Conservation (phyloP, 768 basidiomycete genomes). For the Gymnopilus dilepis region DNA sequence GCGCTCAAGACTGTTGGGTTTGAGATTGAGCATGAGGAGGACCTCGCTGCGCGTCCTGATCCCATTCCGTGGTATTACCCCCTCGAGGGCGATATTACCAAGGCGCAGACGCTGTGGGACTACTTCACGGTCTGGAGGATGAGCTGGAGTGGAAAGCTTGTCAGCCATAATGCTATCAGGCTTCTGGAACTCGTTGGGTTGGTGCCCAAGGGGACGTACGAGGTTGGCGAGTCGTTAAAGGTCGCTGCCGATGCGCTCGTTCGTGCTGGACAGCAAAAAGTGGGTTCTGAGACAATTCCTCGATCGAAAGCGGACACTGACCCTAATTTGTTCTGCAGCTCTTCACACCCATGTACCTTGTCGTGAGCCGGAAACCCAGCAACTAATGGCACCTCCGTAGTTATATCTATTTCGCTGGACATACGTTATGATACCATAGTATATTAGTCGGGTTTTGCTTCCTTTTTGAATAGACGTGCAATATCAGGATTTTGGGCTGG, state of each 20-base stretch:
- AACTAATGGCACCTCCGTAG: constrained; percentile 33
- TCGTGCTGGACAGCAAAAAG: constrained; percentile 86
- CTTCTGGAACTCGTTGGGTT: constrained; percentile 78
- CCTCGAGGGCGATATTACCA: constrained; percentile 89
- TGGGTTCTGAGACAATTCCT: constrained; percentile 35
- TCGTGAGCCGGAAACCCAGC: constrained; percentile 60
- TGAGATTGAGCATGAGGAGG: constrained; percentile 88
- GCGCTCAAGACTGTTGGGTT: constrained; percentile 88
- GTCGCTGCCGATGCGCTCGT: constrained; percentile 81
- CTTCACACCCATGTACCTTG: constrained; percentile 89
- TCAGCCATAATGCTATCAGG: constrained; percentile 83
- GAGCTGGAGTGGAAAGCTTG: constrained; percentile 83
- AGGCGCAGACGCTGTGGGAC: constrained; percentile 95
- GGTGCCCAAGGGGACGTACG: constrained; percentile 90
- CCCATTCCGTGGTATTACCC: constrained; percentile 94
- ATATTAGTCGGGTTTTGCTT: neutral
- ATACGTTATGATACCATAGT: constrained; percentile 27
- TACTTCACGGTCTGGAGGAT: constrained; percentile 88
- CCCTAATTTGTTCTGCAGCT: constrained; percentile 49
- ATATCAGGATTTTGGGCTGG: constrained; percentile 23
- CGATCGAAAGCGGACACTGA: constrained; percentile 18
- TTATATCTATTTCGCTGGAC: constrained; percentile 6
- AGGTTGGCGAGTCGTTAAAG: constrained; percentile 89
- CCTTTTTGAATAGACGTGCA: neutral
- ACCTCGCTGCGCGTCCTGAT: constrained; percentile 86